Evolutionary conservation across 1,284 basidiomycete species (phyloP), one percentile per base, ranked within the genome.

Genomic region (Cryptococcus jaspeensis): DNA sequence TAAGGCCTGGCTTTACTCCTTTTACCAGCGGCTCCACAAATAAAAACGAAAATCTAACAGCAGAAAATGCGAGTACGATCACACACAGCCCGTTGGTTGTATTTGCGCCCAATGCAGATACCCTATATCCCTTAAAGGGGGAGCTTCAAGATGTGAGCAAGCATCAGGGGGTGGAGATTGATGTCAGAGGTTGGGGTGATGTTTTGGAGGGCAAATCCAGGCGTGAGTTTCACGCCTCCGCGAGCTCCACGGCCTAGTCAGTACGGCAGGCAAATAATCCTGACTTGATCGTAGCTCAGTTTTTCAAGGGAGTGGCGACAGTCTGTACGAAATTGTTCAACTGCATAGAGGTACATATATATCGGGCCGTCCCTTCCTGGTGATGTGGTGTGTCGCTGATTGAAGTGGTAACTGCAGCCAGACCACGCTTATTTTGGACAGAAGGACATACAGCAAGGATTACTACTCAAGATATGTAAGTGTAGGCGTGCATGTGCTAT

Each of bases 391-490:
- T 20, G 48, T 28, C 20, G 22, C 36, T 32, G 23, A 46, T 11
- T 28, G n/a, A 45, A 16, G 28, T 32, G 28, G 28, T 23, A 37
- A 9, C 11, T 16, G 12, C 68, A 93, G 89, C 95, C 95, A 2
- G 90, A 90, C 52, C 84, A 86, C 56, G 87, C 90, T 22, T 99
- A 98, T 76, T 97, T 99, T 69, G 95, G 96, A 0, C 95, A 98
- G 77, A 99, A 99, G 75, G 95, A 99, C 72, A 97, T 99, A 55
- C 95, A 99, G 73, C 95, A 99, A 74, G 91, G 89, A 0, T 78
- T 98, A 8, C 78, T 99, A 20, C 82, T 99, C 22, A 87, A 88
- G 44, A 86, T 89, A n/a, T 82, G 77, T 78, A 39, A 45, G 75
- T 66, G 22, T 18, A 38, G 18, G 22, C 36, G 15, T 32, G n/a